phyloP scores from a whole-genome alignment of 176 grass and related monocot genomes.

The Alloteropsis semialata region DNA sequence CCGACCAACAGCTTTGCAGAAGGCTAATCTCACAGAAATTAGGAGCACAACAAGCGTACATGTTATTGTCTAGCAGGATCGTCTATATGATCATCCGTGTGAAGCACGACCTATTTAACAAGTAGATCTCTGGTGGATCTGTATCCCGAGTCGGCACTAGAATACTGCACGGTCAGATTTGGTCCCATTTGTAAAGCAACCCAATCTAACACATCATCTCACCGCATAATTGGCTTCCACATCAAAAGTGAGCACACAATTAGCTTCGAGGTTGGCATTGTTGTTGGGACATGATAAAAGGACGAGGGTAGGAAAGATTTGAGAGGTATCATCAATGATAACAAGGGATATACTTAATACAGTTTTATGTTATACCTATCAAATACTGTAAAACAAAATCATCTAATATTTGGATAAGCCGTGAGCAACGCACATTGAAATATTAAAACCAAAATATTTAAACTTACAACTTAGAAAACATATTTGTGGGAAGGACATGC shows the following conservation, averaged over 20 bases:
- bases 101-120: conserved; percentile 8
- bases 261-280: background rate
- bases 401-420: background rate
- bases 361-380: no score
- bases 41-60: background rate
- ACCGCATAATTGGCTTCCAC: background rate
- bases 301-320: background rate
- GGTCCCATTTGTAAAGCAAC: background rate
- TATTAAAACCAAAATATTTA: background rate
- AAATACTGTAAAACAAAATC: no score
- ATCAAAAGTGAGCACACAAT: background rate
- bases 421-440: background rate
- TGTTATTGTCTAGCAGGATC: background rate
- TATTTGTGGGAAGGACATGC: no score
- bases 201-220: conserved; percentile 15
- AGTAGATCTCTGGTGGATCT: conserved; percentile 7
- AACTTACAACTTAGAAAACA: no score
- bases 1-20: background rate
- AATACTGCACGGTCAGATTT: background rate
- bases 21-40: background rate
- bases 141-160: background rate
- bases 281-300: background rate
- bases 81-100: background rate
- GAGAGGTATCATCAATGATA: background rate
- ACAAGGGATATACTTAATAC: no score